A percentile compares a stretch with the other conserved stretches of the same genome.
Conservation (phyloP, 768 basidiomycete species). For the Trametes maxima region DNA sequence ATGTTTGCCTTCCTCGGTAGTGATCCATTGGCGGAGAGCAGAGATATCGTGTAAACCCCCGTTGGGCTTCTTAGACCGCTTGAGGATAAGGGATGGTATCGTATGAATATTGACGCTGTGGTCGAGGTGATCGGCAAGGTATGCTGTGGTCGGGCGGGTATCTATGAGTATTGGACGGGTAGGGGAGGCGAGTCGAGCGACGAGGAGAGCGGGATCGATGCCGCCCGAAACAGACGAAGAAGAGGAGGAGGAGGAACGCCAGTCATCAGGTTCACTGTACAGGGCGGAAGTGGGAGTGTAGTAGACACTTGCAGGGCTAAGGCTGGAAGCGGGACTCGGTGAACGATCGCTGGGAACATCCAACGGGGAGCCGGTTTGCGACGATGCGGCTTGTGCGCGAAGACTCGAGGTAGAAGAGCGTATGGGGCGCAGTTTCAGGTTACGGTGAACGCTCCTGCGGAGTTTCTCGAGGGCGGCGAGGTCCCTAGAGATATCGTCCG, state of each 20-base stretch:
- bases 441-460: constrained; percentile 71
- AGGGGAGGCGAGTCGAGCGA: constrained; percentile 45
- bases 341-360: constrained; percentile 39
- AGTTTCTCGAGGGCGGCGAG: constrained; percentile 69
- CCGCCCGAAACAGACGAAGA: constrained; percentile 35
- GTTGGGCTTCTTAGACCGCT: constrained; percentile 74
- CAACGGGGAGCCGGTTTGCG: constrained; percentile 30
- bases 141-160: constrained; percentile 71
- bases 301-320: constrained; percentile 45
- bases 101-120: constrained; percentile 77
- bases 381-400: constrained; percentile 26
- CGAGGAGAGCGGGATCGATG: constrained; percentile 50
- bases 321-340: constrained; percentile 49
- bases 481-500: constrained; percentile 68
- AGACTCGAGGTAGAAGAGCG: constrained; percentile 45
- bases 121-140: constrained; percentile 62
- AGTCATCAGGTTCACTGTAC: constrained; percentile 31
- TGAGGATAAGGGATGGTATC: constrained; percentile 89
- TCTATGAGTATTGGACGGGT: constrained; percentile 80
- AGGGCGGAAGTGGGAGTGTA: constrained; percentile 53
- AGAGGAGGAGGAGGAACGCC: constrained; percentile 26
- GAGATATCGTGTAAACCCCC: constrained; percentile 67
- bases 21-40: constrained; percentile 78
- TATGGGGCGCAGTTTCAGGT: constrained; percentile 78
- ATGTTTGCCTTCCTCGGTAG: constrained; percentile 71